Evolutionary conservation across 1,284 basidiomycete genomes (phyloP).

Genomic region (Prillingera fragicola): DNA sequence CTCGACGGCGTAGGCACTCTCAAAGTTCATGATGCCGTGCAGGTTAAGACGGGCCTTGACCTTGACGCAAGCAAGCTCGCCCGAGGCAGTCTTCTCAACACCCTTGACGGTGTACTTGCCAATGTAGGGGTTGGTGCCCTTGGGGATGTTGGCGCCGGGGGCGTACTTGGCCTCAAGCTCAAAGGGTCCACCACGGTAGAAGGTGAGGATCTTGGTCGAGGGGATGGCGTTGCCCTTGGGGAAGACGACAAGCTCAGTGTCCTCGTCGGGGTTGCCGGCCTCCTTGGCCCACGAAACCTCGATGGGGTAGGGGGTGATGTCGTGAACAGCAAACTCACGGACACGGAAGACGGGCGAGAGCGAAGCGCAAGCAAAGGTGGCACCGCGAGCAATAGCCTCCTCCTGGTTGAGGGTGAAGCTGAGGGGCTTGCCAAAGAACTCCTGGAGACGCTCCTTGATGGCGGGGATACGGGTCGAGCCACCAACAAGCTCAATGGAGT

Average conservation of each 20-base stretch:
- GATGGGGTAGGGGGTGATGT: slow-evolving; percentile 78
- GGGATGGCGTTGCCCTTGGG: slow-evolving; percentile 73
- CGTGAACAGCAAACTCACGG: slow-evolving; percentile 79
- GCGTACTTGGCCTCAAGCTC: slow-evolving; percentile 77
- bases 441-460: slow-evolving; percentile 61
- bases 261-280: slow-evolving; percentile 71
- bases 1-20: slow-evolving; percentile 71
- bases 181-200: slow-evolving; percentile 80
- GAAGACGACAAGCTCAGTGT: slow-evolving; percentile 83
- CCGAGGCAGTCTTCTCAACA: slow-evolving; percentile 60
- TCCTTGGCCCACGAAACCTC: slow-evolving; percentile 76
- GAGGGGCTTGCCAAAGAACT: slow-evolving; percentile 65
- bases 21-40: slow-evolving; percentile 79
- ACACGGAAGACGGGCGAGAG: slow-evolving; percentile 94
- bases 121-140: slow-evolving; percentile 74
- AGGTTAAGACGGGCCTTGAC: slow-evolving; percentile 80
- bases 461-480: slow-evolving; percentile 65
- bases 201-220: slow-evolving; percentile 90
- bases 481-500: slow-evolving; percentile 64
- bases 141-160: slow-evolving; percentile 63
- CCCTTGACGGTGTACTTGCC: slow-evolving; percentile 72
- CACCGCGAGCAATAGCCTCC: slow-evolving; percentile 86
- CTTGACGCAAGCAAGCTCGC: slow-evolving; percentile 73
- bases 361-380: slow-evolving; percentile 89
- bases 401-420: slow-evolving; percentile 90